Evolutionary conservation across 208 protist genomes (phyloP).

Genomic region (Angomonas deanei): DNA sequence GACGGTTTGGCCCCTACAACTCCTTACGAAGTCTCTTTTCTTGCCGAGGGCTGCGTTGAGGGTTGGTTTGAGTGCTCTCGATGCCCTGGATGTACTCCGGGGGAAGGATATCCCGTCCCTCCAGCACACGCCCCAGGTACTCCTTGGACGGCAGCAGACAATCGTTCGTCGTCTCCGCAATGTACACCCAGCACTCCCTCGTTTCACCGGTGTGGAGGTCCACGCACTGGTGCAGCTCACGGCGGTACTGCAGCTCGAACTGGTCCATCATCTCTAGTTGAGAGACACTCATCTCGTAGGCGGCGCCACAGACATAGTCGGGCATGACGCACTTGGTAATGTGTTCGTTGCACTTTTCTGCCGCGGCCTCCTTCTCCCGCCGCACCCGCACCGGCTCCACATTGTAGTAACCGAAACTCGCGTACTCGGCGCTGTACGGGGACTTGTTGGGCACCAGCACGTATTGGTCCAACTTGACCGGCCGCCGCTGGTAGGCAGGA

Average conservation of each 20-base stretch:
- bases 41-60: conserved; percentile 36
- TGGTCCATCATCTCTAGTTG: conserved; percentile 45
- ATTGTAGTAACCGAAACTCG: conserved; percentile 45
- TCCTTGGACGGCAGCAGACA: conserved; percentile 32
- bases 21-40: conserved; percentile 34
- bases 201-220: conserved; percentile 19
- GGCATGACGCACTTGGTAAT: conserved; percentile 23
- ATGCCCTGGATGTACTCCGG: conserved; percentile 35
- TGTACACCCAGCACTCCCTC: conserved; percentile 35
- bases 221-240: conserved; percentile 28
- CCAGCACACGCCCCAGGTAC: conserved; percentile 39
- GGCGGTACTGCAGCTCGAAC: conserved; percentile 30
- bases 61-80: conserved; percentile 21
- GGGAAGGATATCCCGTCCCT: conserved; percentile 35
- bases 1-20: too few species aligned
- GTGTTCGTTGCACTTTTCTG: conserved; percentile 2
- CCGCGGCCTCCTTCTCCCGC: conserved; percentile 16
- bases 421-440: conserved; percentile 8
- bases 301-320: conserved; percentile 35
- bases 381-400: conserved; percentile 27
- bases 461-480: conserved; percentile 28
- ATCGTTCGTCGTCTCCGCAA: conserved; percentile 31
- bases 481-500: conserved; percentile 41
- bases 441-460: conserved; percentile 37
- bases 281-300: conserved; percentile 32